phyloP scores from a whole-genome alignment of 441 rosid species.

The Theobroma grandiflorum region DNA sequence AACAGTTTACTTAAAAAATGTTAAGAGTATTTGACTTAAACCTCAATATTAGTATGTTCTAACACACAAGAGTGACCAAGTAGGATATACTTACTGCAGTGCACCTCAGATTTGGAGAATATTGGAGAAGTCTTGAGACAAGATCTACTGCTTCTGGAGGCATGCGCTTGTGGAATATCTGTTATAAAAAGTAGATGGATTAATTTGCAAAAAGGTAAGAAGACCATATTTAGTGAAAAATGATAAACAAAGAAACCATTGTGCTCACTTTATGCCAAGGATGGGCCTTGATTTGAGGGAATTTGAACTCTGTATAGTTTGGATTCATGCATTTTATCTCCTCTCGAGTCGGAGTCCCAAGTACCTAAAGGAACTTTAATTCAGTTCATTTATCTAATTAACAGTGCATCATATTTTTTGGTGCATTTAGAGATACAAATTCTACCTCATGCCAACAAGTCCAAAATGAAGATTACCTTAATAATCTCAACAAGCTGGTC shows the following conservation, averaged over 20 bases:
- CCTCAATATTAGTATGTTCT: not conserved
- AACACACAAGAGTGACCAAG: not conserved
- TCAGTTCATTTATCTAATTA: too few species aligned
- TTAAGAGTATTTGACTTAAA: not conserved
- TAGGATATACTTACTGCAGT: slow-evolving; percentile 38
- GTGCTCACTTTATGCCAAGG: slow-evolving; percentile 45
- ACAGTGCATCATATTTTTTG: not conserved
- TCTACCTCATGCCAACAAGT: not conserved
- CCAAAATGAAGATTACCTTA: slow-evolving; percentile 52
- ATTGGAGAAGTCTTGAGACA: slow-evolving; percentile 45
- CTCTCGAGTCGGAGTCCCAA: slow-evolving; percentile 22
- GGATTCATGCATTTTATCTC: slow-evolving; percentile 29
- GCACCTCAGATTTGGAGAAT: slow-evolving; percentile 43
- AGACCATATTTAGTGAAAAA: not conserved
- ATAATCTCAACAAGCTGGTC: slow-evolving; percentile 97
- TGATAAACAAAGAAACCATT: not conserved
- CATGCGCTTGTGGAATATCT: slow-evolving; percentile 38
- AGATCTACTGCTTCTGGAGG: slow-evolving; percentile 43
- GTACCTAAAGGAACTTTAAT: not conserved
- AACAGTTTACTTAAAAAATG: not conserved
- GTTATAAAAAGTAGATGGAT: not conserved
- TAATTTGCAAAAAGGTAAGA: not conserved
- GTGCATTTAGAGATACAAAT: not conserved
- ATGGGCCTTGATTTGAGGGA: slow-evolving; percentile 42
- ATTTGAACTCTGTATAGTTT: slow-evolving; percentile 30